phyloP scores from a whole-genome alignment of 352 stramenopile species.

The Thraustotheca clavata region DNA sequence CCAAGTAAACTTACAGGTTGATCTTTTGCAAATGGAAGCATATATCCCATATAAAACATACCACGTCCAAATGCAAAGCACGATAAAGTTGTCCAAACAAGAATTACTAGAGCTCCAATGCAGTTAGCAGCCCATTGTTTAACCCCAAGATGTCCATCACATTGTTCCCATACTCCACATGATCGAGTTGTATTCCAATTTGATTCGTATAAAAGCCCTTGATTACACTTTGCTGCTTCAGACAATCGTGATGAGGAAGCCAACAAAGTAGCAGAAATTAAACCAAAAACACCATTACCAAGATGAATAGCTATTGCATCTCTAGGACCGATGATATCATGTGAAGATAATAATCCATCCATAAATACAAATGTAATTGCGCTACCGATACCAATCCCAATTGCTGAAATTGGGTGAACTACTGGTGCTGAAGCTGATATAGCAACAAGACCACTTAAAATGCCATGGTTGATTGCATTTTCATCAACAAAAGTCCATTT shows the following conservation, averaged over 20 bases:
- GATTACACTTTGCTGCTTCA: not conserved
- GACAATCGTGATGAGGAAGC: not conserved
- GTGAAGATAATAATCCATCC: not conserved
- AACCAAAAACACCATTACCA: conserved; percentile 3
- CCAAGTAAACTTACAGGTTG: not conserved
- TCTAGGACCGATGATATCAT: not conserved
- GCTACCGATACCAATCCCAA: not conserved
- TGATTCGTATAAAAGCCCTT: not conserved
- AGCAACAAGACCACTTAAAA: conserved; percentile 13
- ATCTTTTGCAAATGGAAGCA: not conserved
- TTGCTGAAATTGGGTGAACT: not conserved
- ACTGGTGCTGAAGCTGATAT: conserved; percentile 6
- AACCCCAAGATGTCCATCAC: not conserved
- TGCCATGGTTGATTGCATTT: conserved; percentile 6
- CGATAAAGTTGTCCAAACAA: not conserved
- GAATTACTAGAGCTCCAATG: not conserved
- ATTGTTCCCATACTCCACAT: conserved; percentile 9
- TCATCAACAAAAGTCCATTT: not conserved
- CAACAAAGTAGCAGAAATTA: not conserved
- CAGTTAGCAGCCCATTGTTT: not conserved
- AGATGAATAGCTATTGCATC: conserved; percentile 8
- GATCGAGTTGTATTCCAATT: not conserved
- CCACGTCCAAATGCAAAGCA: not conserved
- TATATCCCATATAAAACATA: not conserved
- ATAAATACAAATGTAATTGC: not conserved